A percentile compares a stretch with the other conserved stretches of the same genome.
These are phyloP conservation scores for Hortiboletus flavorubellus DNA, from an alignment of 768 basidiomycete genomes.

Conservation along the genomic window DNA sequence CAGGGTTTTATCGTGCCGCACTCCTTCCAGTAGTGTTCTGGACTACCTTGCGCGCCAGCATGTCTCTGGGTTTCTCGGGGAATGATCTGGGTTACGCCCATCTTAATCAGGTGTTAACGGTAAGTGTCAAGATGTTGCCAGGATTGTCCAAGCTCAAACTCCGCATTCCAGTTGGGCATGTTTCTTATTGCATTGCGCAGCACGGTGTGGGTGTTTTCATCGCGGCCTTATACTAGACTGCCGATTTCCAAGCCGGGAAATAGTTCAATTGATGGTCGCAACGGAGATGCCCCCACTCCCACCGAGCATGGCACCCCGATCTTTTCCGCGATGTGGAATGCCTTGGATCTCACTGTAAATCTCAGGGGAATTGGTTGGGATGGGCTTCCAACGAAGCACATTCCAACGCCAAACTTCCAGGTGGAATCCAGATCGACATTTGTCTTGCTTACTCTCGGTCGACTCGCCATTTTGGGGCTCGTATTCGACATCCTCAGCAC, in stretches of 20 bases:
- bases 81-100: constrained; percentile 7
- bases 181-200: constrained; percentile 26
- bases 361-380: constrained; percentile 30
- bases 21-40: constrained; percentile 49
- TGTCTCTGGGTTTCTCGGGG: constrained; percentile 25
- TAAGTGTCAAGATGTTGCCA: constrained; percentile 3
- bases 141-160: not conserved
- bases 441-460: constrained; percentile 13
- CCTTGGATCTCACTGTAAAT: constrained; percentile 25
- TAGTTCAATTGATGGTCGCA: not conserved
- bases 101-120: constrained; percentile 23
- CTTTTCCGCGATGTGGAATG: constrained; percentile 24
- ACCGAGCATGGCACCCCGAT: not conserved
- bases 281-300: not conserved
- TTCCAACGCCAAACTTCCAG: constrained; percentile 13
- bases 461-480: not conserved
- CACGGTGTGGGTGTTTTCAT: constrained; percentile 19
- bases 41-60: constrained; percentile 38
- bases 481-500: constrained; percentile 2
- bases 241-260: constrained; percentile 5
- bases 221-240: constrained; percentile 11
- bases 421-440: constrained; percentile 22
- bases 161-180: constrained; percentile 17
- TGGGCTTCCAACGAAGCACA: constrained; percentile 7
- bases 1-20: constrained; percentile 41